Evolutionary conservation across 768 basidiomycete genomes (phyloP).

Genomic region (Grammothele lineata): DNA sequence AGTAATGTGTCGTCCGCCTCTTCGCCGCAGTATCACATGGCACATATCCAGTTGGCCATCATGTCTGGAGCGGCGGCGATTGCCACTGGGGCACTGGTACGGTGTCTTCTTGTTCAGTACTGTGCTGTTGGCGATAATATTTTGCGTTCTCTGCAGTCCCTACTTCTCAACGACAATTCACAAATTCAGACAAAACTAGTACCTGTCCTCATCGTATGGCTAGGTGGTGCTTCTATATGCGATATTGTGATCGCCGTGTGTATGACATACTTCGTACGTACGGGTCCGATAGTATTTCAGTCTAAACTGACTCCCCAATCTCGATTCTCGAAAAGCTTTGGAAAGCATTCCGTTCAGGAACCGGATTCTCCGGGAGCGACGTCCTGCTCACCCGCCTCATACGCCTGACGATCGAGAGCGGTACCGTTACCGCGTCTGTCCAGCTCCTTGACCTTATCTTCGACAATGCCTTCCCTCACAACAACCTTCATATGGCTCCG

Average conservation of each 20-base stretch:
- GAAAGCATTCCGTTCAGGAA: too few species aligned
- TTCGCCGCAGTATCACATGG: too few species aligned
- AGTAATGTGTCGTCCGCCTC: too few species aligned
- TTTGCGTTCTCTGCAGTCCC: neutral
- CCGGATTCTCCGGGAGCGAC: neutral
- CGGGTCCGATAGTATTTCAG: too few species aligned
- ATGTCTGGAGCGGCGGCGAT: neutral
- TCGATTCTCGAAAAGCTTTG: neutral
- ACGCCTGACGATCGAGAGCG: slow-evolving; percentile 1
- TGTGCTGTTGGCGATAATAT: too few species aligned
- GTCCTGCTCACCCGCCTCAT: neutral
- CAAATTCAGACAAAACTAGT: neutral
- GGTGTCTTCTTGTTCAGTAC: too few species aligned
- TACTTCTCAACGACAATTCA: neutral
- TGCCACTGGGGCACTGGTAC: neutral
- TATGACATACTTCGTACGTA: slow-evolving; percentile 1
- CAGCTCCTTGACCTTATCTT: neutral
- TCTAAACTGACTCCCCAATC: neutral
- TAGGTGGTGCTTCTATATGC: neutral
- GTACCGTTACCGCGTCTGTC: neutral
- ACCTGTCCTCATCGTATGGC: neutral
- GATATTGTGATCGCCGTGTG: slow-evolving; percentile 1
- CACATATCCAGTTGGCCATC: neutral
- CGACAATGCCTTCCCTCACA: neutral
- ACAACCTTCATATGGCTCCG: slow-evolving; percentile 4